Percentiles rank a stretch among this genome's conserved stretches.
These are phyloP conservation scores for Fragilaria radians DNA, from an alignment of 108 stramenopile species.

Conservation along the genomic window DNA sequence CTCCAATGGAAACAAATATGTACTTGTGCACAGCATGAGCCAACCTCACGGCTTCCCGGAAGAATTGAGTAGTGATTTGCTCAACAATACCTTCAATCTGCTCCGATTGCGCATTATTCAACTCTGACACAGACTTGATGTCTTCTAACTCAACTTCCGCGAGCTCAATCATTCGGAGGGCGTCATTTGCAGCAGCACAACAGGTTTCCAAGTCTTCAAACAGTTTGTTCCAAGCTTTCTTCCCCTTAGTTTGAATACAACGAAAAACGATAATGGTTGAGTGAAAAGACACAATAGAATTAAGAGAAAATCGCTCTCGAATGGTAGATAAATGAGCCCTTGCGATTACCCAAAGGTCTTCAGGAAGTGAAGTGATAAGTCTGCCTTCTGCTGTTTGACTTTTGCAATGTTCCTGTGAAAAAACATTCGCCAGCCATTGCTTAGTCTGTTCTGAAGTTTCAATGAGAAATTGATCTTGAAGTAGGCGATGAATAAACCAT, in stretches of 20 bases:
- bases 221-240: slow-evolving; percentile 20
- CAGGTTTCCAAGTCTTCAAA: slow-evolving; percentile 70
- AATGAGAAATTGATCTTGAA: slow-evolving; percentile 77
- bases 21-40: slow-evolving; percentile 73
- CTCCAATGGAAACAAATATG: slow-evolving; percentile 78
- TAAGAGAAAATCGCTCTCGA: slow-evolving; percentile 64
- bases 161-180: slow-evolving; percentile 81
- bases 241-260: slow-evolving; percentile 53
- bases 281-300: slow-evolving; percentile 72
- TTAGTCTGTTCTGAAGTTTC: slow-evolving; percentile 76
- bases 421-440: slow-evolving; percentile 80
- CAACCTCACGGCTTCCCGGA: slow-evolving; percentile 74
- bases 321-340: slow-evolving; percentile 77
- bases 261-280: slow-evolving; percentile 75
- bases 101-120: slow-evolving; percentile 40
- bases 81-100: slow-evolving; percentile 62
- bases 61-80: slow-evolving; percentile 60
- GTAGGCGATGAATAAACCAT: slow-evolving; percentile 79
- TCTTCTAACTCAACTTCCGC: slow-evolving; percentile 68
- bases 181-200: slow-evolving; percentile 85
- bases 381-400: slow-evolving; percentile 75
- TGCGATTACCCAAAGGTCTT: slow-evolving; percentile 75
- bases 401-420: slow-evolving; percentile 70
- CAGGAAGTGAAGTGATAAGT: slow-evolving; percentile 74
- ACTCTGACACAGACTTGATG: slow-evolving; percentile 50